phyloP scores from a whole-genome alignment of 768 basidiomycete species.

The Phlebiopsis flavidoalba region DNA sequence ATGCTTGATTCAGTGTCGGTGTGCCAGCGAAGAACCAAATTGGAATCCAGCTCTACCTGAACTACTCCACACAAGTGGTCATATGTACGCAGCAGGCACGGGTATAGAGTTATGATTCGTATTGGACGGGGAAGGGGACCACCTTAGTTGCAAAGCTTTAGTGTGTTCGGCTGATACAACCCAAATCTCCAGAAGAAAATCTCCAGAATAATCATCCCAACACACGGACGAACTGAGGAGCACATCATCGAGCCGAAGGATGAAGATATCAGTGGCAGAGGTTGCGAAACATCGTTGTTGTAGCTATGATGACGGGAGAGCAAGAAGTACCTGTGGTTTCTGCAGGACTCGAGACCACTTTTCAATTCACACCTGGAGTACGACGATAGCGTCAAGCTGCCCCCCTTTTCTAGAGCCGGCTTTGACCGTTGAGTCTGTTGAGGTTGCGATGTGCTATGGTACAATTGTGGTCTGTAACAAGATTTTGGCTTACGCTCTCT shows the following conservation, averaged over 20 bases:
- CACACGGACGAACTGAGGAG: too few species aligned
- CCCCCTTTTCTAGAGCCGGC: not conserved
- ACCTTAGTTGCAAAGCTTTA: conserved; percentile 5
- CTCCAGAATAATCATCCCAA: too few species aligned
- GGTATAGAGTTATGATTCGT: conserved; percentile 10
- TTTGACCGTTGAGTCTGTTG: not conserved
- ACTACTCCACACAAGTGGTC: not conserved
- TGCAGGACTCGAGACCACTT: too few species aligned
- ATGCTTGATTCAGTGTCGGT: too few species aligned
- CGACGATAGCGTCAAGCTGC: too few species aligned
- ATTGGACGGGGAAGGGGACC: conserved; percentile 5
- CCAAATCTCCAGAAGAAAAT: not conserved
- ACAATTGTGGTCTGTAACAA: not conserved
- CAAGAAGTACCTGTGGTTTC: not conserved
- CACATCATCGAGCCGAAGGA: too few species aligned
- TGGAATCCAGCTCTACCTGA: not conserved
- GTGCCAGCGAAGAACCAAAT: too few species aligned
- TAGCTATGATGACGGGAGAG: not conserved
- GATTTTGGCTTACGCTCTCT: conserved; percentile 21
- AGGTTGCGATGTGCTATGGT: not conserved
- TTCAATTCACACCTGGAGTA: too few species aligned
- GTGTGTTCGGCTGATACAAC: not conserved
- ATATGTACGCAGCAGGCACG: conserved; percentile 8
- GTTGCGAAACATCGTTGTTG: too few species aligned
- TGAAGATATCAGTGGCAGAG: too few species aligned